phyloP scores from a whole-genome alignment of 805 yeast genomes.

The Cyberlindnera lachancei region DNA sequence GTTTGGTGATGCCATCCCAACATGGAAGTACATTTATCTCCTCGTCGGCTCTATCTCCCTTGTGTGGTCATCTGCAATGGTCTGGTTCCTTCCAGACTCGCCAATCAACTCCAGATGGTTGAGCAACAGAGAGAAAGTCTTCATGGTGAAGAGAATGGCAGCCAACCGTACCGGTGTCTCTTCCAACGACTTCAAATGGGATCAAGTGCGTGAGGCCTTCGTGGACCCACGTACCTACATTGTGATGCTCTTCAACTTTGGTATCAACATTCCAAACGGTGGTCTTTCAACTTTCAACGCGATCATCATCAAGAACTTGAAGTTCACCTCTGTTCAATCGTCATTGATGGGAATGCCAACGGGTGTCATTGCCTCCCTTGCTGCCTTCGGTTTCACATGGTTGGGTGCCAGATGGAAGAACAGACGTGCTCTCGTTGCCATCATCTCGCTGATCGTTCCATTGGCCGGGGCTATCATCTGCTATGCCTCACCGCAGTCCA shows the following conservation, averaged over 20 bases:
- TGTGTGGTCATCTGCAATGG: constrained; percentile 23
- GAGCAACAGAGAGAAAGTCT: constrained; percentile 35
- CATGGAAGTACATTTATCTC: constrained; percentile 47
- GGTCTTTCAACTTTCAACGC: constrained; percentile 25
- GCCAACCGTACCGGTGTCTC: constrained; percentile 39
- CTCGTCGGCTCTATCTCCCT: constrained; percentile 44
- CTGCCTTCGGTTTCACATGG: constrained; percentile 27
- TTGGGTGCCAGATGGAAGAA: constrained; percentile 25
- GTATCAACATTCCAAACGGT: constrained; percentile 28
- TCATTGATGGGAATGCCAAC: constrained; percentile 24
- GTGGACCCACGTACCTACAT: constrained; percentile 32
- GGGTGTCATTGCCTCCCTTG: constrained; percentile 25
- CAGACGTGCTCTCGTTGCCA: constrained; percentile 22
- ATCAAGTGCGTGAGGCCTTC: constrained; percentile 37
- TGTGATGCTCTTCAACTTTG: constrained; percentile 24
- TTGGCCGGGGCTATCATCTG: constrained; percentile 23
- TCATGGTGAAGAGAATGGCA: constrained; percentile 33
- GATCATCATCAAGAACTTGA: constrained; percentile 20
- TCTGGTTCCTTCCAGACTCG: constrained; percentile 41
- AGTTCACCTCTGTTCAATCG: constrained; percentile 19
- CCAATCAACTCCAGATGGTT: constrained; percentile 40
- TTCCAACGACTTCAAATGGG: constrained; percentile 29
- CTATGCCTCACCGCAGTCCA: constrained; percentile 10
- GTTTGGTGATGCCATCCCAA: constrained; percentile 23
- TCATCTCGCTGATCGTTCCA: constrained; percentile 23